A percentile compares a stretch with the other conserved stretches of the same genome.
These are phyloP conservation scores for Russula brevipes DNA, from an alignment of 768 basidiomycete genomes.

Conservation along the genomic window DNA sequence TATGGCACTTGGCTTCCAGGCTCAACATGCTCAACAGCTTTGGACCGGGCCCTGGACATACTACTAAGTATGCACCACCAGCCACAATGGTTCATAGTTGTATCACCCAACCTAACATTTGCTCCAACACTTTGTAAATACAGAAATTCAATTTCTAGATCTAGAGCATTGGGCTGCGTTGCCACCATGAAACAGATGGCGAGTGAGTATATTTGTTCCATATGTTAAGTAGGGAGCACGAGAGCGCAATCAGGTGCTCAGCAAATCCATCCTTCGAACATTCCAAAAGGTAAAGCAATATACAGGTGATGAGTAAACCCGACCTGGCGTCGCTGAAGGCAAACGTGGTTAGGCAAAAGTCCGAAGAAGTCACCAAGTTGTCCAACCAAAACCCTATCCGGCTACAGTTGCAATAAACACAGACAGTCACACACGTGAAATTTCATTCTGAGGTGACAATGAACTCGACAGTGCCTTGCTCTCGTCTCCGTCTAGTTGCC, in stretches of 20 bases:
- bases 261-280: slow-evolving; percentile 20
- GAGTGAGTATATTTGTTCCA: slow-evolving; percentile 20
- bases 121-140: too few relatives aligned
- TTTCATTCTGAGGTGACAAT: slow-evolving; percentile 8
- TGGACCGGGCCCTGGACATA: too few relatives aligned
- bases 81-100: too few relatives aligned
- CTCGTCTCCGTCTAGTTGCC: slow-evolving; percentile 70
- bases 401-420: background rate
- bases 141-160: background rate
- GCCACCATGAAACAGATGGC: slow-evolving; percentile 4
- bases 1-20: too few relatives aligned
- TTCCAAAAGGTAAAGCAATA: slow-evolving; percentile 16
- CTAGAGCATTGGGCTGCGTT: background rate
- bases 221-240: slow-evolving; percentile 13
- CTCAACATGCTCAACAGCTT: too few relatives aligned
- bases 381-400: background rate
- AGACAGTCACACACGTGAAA: slow-evolving; percentile 8
- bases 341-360: background rate
- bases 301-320: slow-evolving; percentile 2
- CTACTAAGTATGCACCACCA: too few relatives aligned
- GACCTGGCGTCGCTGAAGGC: background rate
- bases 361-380: background rate
- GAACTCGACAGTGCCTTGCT: slow-evolving; percentile 30
- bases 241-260: slow-evolving; percentile 6
- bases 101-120: too few relatives aligned